Percentiles rank a stretch among this genome's conserved stretches.
phyloP scores from a whole-genome alignment of 768 basidiomycete species.

The Boletellus sp. region DNA sequence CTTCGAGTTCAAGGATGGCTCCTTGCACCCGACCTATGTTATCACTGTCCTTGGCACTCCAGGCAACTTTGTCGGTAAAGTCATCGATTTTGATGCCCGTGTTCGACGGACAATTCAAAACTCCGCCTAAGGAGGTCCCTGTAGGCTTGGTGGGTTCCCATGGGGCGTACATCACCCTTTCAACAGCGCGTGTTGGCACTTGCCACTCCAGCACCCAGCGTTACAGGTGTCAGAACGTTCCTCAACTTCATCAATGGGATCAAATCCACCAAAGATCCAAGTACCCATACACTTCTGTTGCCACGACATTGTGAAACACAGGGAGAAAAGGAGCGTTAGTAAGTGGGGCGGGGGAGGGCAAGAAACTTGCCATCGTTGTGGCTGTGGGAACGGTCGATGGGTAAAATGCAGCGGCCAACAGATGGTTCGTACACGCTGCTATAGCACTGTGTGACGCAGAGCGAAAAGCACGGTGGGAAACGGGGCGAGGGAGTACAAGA shows the following conservation, averaged over 20 bases:
- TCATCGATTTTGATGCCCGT: constrained; percentile 3
- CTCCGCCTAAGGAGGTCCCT: background rate
- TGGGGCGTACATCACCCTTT: background rate
- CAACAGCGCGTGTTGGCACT: constrained; percentile 5
- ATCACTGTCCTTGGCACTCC: constrained; percentile 4
- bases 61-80: background rate
- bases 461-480: no score
- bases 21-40: constrained; percentile 5
- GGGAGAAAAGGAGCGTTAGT: no score
- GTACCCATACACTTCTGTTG: background rate
- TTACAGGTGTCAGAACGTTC: background rate
- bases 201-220: background rate
- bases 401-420: no score
- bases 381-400: no score
- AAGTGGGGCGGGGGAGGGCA: no score
- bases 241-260: background rate
- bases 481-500: no score
- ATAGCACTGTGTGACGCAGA: no score
- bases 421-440: no score
- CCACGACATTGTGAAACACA: no score
- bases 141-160: background rate
- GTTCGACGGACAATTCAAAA: background rate
- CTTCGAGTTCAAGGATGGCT: constrained; percentile 4
- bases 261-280: background rate
- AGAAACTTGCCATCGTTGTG: no score